Evolutionary conservation across 192 early-diverging fungal genomes (phyloP).

Genomic region (Entomortierella lignicola): DNA sequence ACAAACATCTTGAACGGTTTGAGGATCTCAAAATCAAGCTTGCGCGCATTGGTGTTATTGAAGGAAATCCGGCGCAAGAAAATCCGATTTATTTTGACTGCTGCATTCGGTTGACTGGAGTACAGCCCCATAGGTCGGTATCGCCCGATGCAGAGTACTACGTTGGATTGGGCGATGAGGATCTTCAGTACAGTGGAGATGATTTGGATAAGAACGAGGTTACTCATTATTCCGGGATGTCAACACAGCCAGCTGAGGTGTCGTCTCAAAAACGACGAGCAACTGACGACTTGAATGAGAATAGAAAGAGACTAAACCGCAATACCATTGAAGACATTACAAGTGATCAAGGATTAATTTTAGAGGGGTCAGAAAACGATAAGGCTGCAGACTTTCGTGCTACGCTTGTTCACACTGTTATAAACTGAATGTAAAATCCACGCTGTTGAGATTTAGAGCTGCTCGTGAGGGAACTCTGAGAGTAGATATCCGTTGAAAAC

Average conservation of each 20-base stretch:
- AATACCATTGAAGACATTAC: background rate
- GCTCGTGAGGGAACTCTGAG: background rate
- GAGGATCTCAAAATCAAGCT: background rate
- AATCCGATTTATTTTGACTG: slow-evolving; percentile 5
- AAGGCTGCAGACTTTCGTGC: background rate
- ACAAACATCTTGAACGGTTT: background rate
- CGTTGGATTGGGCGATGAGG: background rate
- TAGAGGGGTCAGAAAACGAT: background rate
- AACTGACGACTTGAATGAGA: background rate
- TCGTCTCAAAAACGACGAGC: slow-evolving; percentile 3
- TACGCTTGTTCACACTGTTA: background rate
- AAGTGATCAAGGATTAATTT: background rate
- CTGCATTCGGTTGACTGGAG: background rate
- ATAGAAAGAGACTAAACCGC: slow-evolving; percentile 1
- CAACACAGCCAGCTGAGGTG: background rate
- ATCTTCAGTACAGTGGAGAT: background rate
- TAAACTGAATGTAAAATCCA: background rate
- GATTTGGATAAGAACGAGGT: background rate
- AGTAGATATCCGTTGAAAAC: background rate
- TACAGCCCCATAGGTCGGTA: background rate
- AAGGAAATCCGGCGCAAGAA: background rate
- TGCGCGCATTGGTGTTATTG: slow-evolving; percentile 9
- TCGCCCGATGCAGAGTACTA: too few species aligned
- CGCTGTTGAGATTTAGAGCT: background rate
- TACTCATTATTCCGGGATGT: background rate